A percentile compares a stretch with the other conserved stretches of the same genome.
These are phyloP conservation scores for Cyclotella kingstonii DNA, from an alignment of 108 stramenopile species.

Conservation along the genomic window DNA sequence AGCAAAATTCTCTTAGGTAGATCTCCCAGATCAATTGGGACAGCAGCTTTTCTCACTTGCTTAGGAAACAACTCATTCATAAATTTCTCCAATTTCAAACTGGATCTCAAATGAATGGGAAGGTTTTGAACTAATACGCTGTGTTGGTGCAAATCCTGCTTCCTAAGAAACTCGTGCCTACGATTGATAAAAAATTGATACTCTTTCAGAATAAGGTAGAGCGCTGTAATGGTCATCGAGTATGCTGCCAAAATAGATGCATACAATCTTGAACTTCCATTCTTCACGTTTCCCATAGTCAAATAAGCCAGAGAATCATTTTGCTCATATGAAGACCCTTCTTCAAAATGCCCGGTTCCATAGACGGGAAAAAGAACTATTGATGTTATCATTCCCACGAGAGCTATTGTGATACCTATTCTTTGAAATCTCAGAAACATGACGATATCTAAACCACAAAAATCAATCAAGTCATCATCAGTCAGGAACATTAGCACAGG, in stretches of 20 bases:
- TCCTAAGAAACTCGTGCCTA: not conserved
- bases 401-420: not conserved
- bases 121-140: not conserved
- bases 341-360: not conserved
- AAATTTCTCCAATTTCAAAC: not conserved
- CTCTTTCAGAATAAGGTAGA: not conserved
- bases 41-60: not conserved
- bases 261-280: not conserved
- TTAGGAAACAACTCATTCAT: not conserved
- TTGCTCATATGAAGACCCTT: not conserved
- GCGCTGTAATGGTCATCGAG: not conserved
- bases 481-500: slow-evolving; percentile 1
- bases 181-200: not conserved
- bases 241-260: not conserved
- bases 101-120: not conserved
- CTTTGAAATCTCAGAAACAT: not conserved
- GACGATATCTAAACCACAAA: slow-evolving; percentile 1
- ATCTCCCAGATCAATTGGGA: no score
- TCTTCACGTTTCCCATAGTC: not conserved
- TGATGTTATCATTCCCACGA: not conserved
- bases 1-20: not conserved
- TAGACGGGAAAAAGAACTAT: not conserved
- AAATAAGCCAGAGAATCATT: not conserved
- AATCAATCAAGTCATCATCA: not conserved
- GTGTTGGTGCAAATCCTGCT: not conserved